Base-by-base conservation (phyloP, 2,329 filamentous ascomycete species). In the Trichoderma cornu-damae region DNA sequence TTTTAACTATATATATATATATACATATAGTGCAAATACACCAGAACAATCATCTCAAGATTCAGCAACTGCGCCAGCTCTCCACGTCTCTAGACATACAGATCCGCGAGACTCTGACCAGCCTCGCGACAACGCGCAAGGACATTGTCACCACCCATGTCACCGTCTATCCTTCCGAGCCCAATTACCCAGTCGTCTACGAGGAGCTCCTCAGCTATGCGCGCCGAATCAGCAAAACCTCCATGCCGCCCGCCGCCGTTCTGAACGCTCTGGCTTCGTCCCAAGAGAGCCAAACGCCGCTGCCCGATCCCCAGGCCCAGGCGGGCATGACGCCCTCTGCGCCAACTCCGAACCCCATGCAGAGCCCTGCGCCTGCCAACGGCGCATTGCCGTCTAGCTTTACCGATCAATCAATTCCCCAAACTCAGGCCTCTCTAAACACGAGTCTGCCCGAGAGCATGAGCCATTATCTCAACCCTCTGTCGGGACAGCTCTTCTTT, bases 161-260 rank as follows among this genome's bases (percentile, higher is more conserved):
- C 1, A 85, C 83, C 5, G 74, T 73, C 20, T 81, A 82, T 62
- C 77, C 82, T 4, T 68, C 77, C 6, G 73, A 71, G 4, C 73
- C 77, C 2, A 79, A 76, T 67, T 77, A 80, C 63, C 72, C 77
- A 8, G 80, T 94, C 49, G 80, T 80, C 3, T 89, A 90, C 67
- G 79, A 84, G 43, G 86, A 92, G 63, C 82, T 95, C 0, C 83
- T 95, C 20, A 80, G 78, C 61, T 94, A 90, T 69, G 90, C 89
- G 20, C 86, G 87, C 42, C 85, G 86, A 62, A 94, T 95, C 67
- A 88, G 86, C 69, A 88, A 86, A 68, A 90, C 86, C 62, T 93
- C 90, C 0, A 79, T 90, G 11, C 89, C 90, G 0, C 86, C 86
- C 0, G 82, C 82, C 0, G 74, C 75, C 46, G 75, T 76, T 48